A percentile compares a stretch with the other conserved stretches of the same genome.
Evolutionary conservation across 306 rosid genomes (phyloP).

Genomic region (apple (Malus domestica)): ASM211411v1 NC_041801.1:8732001-8732500

Average conservation of each 20-base stretch:
- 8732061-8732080: background rate
- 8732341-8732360: slow-evolving; percentile 26
- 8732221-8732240: background rate
- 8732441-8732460: background rate
- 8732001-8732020: background rate
- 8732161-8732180: slow-evolving; percentile 8
- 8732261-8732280: slow-evolving; percentile 95
- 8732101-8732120: background rate
- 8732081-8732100: background rate
- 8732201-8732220: slow-evolving; percentile 28
- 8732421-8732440: background rate
- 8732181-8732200: slow-evolving; percentile 42
- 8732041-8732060: background rate
- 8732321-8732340: slow-evolving; percentile 72
- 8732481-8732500: slow-evolving; percentile 37
- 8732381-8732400: background rate
- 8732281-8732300: slow-evolving; percentile 78
- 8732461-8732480: slow-evolving; percentile 32
- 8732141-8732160: background rate
- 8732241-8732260: slow-evolving; percentile 14
- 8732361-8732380: background rate
- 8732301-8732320: slow-evolving; percentile 17
- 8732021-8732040: background rate
- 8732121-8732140: background rate
- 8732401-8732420: background rate